These are phyloP conservation scores for Pistacia integerrima DNA, from an alignment of 345 rosid genomes.

Conservation along the genomic window DNA sequence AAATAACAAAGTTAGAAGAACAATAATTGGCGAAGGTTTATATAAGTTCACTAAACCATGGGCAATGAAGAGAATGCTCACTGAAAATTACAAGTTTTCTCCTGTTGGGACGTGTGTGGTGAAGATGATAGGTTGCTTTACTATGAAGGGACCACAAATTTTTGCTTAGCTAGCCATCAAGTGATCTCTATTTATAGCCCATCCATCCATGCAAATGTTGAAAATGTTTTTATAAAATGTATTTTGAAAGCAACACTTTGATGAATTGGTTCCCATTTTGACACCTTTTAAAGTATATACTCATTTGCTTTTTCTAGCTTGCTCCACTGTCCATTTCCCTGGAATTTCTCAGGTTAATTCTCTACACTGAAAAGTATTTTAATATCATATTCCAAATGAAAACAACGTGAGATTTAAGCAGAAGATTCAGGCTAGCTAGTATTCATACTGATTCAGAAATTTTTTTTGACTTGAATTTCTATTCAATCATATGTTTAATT, in stretches of 20 bases:
- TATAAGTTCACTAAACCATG: not conserved
- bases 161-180: not conserved
- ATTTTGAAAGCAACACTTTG: not conserved
- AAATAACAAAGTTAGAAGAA: not conserved
- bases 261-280: not conserved
- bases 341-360: no score
- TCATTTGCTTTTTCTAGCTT: not conserved
- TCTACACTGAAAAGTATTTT: no score
- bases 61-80: constrained; percentile 6
- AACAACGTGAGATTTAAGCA: no score
- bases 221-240: not conserved
- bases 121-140: constrained; percentile 13
- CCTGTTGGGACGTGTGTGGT: constrained; percentile 31
- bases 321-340: no score
- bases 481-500: no score
- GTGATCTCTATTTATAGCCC: not conserved
- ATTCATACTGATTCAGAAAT: no score
- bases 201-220: no score
- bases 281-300: not conserved
- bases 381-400: no score
- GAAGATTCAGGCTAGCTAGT: no score
- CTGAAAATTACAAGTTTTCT: not conserved
- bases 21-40: constrained; percentile 13
- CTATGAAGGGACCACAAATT: constrained; percentile 18
- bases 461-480: no score